Evolutionary conservation across 1,284 basidiomycete genomes (phyloP).

Genomic region (Ganoderma lingzhi): DNA sequence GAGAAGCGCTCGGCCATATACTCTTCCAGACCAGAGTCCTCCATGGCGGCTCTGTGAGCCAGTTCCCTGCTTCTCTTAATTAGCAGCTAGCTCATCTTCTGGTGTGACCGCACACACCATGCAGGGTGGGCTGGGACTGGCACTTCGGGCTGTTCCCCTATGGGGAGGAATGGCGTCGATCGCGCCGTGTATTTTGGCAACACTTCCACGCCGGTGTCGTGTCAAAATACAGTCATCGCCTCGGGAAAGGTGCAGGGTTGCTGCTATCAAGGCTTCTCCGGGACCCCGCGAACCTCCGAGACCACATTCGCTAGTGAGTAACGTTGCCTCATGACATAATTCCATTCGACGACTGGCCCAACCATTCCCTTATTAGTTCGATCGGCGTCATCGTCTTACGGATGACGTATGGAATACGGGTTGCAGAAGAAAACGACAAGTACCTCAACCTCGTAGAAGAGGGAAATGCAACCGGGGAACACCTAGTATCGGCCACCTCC

Average conservation of each 20-base stretch:
- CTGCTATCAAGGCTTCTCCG: constrained; percentile 20
- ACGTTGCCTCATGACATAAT: background rate
- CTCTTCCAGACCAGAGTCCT: constrained; percentile 10
- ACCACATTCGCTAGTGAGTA: constrained; percentile 12
- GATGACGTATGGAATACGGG: constrained; percentile 23
- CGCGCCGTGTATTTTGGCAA: constrained; percentile 29
- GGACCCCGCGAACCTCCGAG: background rate
- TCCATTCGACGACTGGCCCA: background rate
- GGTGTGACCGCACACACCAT: background rate
- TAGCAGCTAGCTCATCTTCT: background rate
- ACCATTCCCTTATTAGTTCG: background rate
- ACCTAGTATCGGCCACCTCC: constrained; percentile 17
- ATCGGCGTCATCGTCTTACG: constrained; percentile 21
- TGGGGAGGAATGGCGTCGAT: constrained; percentile 27
- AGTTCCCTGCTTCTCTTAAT: background rate
- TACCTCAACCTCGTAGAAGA: constrained; percentile 19
- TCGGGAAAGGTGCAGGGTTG: constrained; percentile 16
- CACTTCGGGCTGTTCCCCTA: constrained; percentile 25
- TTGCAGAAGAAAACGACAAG: constrained; percentile 13
- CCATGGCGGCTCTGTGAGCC: constrained; percentile 8
- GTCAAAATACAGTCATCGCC: constrained; percentile 8
- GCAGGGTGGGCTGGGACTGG: constrained; percentile 32
- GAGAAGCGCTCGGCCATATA: constrained; percentile 18
- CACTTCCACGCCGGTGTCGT: constrained; percentile 21
- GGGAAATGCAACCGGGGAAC: constrained; percentile 13